Conservation (phyloP, 192 early-diverging fungal species). For the Obelidium mucronatum region DNA sequence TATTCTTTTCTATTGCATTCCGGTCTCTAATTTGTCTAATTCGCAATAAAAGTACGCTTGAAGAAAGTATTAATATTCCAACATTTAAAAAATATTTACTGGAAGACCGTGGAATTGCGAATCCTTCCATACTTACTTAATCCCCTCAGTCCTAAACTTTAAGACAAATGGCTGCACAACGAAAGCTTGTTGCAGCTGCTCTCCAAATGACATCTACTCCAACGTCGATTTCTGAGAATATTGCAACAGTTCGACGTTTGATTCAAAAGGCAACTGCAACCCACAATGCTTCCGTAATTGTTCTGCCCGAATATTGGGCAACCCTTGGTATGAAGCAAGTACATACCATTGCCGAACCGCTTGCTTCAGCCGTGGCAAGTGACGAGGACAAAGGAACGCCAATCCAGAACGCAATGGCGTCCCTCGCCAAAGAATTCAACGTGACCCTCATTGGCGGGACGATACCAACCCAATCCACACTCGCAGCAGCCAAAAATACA, state of each 20-base stretch:
- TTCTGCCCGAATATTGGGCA: slow-evolving; percentile 22
- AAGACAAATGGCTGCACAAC: too few relatives aligned
- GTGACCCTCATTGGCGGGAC: not conserved
- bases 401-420: not conserved
- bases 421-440: not conserved
- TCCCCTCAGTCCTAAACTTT: too few relatives aligned
- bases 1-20: too few relatives aligned
- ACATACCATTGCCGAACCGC: not conserved
- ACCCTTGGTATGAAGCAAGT: slow-evolving; percentile 24
- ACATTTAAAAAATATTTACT: too few relatives aligned
- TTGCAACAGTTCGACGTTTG: not conserved
- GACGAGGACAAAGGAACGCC: not conserved
- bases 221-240: not conserved
- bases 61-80: too few relatives aligned
- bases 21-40: too few relatives aligned
- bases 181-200: slow-evolving; percentile 20
- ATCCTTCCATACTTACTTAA: too few relatives aligned
- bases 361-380: not conserved
- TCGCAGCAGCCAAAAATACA: too few relatives aligned
- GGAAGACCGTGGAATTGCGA: too few relatives aligned
- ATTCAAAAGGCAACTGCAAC: not conserved
- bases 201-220: slow-evolving; percentile 24
- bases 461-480: not conserved
- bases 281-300: not conserved
- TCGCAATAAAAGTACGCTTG: too few relatives aligned